Percentiles rank a stretch among this genome's conserved stretches.
phyloP scores from a whole-genome alignment of 441 rosid genomes.

The Jatropha multifida region DNA sequence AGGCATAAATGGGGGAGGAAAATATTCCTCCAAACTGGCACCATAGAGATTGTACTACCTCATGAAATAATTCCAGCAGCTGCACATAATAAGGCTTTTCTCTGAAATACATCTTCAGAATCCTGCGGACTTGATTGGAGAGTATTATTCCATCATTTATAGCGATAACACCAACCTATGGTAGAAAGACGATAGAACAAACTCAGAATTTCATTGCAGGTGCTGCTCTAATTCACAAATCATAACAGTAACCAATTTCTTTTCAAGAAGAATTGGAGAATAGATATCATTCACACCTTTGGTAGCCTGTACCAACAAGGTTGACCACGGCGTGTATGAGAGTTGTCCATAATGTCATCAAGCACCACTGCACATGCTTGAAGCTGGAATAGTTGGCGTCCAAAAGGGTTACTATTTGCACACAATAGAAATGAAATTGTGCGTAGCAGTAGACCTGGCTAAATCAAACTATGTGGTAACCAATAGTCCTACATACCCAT shows the following conservation, averaged over 20 bases:
- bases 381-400: conserved; percentile 33
- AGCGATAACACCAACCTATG: conserved; percentile 56
- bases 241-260: background rate
- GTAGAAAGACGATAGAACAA: background rate
- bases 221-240: background rate
- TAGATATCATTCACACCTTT: conserved; percentile 29
- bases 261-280: background rate
- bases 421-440: background rate
- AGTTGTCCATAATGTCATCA: conserved; percentile 58
- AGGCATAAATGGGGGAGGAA: background rate
- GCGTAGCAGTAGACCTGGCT: background rate
- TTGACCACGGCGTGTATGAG: conserved; percentile 53
- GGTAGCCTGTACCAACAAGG: conserved; percentile 62
- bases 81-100: conserved; percentile 50
- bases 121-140: conserved; percentile 43
- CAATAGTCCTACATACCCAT: conserved; percentile 46
- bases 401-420: conserved; percentile 11
- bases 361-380: conserved; percentile 55
- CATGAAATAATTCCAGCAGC: conserved; percentile 51
- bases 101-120: conserved; percentile 50
- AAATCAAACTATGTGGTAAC: background rate
- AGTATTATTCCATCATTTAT: conserved; percentile 48
- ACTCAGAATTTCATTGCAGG: background rate
- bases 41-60: conserved; percentile 32
- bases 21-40: background rate